A percentile compares a stretch with the other conserved stretches of the same genome.
These are phyloP conservation scores for Irineochytrium annulatum DNA, from an alignment of 192 early-diverging fungal genomes.

Conservation along the genomic window DNA sequence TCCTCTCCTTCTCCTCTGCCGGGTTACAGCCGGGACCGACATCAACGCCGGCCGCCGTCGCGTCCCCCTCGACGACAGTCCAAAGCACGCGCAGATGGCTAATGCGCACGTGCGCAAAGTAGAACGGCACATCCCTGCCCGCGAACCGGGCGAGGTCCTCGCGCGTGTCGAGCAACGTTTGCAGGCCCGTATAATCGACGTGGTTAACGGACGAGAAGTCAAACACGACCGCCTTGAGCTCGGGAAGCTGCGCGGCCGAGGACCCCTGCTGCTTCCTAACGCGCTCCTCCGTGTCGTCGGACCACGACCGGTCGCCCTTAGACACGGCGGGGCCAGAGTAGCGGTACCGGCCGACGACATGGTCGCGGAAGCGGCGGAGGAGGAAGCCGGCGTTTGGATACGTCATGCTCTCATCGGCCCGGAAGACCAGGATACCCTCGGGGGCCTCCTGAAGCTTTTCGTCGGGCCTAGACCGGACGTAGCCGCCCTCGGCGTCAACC, in stretches of 20 bases:
- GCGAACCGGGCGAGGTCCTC: constrained; percentile 53
- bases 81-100: constrained; percentile 19
- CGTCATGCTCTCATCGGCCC: constrained; percentile 57
- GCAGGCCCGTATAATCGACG: constrained; percentile 79
- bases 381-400: constrained; percentile 69
- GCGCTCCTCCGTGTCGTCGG: constrained; percentile 35
- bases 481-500: constrained; percentile 22
- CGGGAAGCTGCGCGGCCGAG: constrained; percentile 8
- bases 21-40: not conserved
- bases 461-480: no score
- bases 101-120: constrained; percentile 47
- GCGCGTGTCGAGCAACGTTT: constrained; percentile 66
- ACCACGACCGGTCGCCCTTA: constrained; percentile 28
- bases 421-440: constrained; percentile 69
- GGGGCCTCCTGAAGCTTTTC: constrained; percentile 24
- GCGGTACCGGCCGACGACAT: constrained; percentile 16
- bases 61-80: not conserved
- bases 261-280: no score
- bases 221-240: constrained; percentile 69
- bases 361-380: constrained; percentile 19
- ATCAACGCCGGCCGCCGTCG: no score
- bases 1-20: not conserved
- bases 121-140: constrained; percentile 42
- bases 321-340: constrained; percentile 18
- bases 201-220: constrained; percentile 78